Base-by-base conservation (phyloP, 345 rosid genomes). In the Turnera subulata region DNA sequence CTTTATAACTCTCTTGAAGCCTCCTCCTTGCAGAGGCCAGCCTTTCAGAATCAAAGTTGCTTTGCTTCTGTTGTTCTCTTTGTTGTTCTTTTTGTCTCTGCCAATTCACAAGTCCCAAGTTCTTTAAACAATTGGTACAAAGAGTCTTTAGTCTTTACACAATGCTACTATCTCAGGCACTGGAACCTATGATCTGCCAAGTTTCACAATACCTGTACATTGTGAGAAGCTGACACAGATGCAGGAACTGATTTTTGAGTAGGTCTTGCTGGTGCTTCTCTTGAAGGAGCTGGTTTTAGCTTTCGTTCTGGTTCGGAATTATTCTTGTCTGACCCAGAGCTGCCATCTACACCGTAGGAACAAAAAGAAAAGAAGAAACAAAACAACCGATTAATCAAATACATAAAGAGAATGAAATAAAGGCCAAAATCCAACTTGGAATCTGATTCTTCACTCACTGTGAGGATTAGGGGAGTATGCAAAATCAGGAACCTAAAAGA, bases 1-100 rank as follows among this genome's bases (percentile, higher is more conserved):
- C 85, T 66, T 80, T 85, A 72, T 94, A 94, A 69, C 68, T 94
- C 26, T 64, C 92, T 49, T 87, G 99, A 72, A 94, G 97, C 74
- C 97, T 73, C 71, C 77, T 94, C 18, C 89, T 72, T 6, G 93
- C 96, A 22, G 86, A 73, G 68, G 84, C 88, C 38, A 86, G 76
- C 73, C 55, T 84, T 13, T 80, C 86, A 7, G 86, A 49, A 70
- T 90, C 90, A 44, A 81, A 76, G 21, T 70, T 78, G 47, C 67
- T 64, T 50, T 76, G 84, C 65, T 59, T 78, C 55, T 75, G 81
- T 38, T 76, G 93, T 54, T 86, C 88, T 64, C 76, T 85, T 46
- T 75, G 81, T 38, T 76, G 93, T 54, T 86, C 88, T 64, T 74
- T 85, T 46, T 71, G 85, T 70, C 90, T 84, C 97, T 89, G 74